These are phyloP conservation scores for Hirschioporus abietinus DNA, from an alignment of 768 basidiomycete genomes.

Conservation along the genomic window DNA sequence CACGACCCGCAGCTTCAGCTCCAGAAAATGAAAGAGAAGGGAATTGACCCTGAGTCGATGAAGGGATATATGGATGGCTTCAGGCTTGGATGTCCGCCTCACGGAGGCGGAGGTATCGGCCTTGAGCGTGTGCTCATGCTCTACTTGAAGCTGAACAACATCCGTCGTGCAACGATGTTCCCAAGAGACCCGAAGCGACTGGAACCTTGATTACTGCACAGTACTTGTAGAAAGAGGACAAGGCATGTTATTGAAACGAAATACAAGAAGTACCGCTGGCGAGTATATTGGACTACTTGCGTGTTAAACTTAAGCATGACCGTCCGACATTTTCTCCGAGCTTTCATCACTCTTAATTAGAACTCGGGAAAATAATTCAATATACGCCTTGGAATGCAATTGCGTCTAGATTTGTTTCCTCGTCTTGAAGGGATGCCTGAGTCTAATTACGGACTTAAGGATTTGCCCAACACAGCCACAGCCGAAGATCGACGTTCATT, in stretches of 20 bases:
- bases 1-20: slow-evolving; percentile 82
- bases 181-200: slow-evolving; percentile 95
- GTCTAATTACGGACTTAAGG: too few relatives aligned
- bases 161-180: slow-evolving; percentile 88
- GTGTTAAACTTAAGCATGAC: too few relatives aligned
- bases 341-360: too few relatives aligned
- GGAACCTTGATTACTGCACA: slow-evolving; percentile 53
- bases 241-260: background rate
- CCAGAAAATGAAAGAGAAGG: slow-evolving; percentile 81
- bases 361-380: too few relatives aligned
- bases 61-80: slow-evolving; percentile 91
- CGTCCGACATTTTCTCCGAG: too few relatives aligned
- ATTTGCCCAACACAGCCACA: too few relatives aligned
- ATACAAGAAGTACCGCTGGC: background rate
- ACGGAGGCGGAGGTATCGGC: slow-evolving; percentile 96
- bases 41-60: slow-evolving; percentile 90
- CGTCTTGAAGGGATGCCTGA: too few relatives aligned
- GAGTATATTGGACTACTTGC: background rate
- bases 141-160: slow-evolving; percentile 95
- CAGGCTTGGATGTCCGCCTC: slow-evolving; percentile 90
- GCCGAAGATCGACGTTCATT: too few relatives aligned
- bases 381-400: too few relatives aligned
- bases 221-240: background rate
- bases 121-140: slow-evolving; percentile 95
- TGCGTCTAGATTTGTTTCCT: too few relatives aligned